A percentile compares a stretch with the other conserved stretches of the same genome.
phyloP scores from a whole-genome alignment of 139 green algal species.

The Chlorella sp. region DNA sequence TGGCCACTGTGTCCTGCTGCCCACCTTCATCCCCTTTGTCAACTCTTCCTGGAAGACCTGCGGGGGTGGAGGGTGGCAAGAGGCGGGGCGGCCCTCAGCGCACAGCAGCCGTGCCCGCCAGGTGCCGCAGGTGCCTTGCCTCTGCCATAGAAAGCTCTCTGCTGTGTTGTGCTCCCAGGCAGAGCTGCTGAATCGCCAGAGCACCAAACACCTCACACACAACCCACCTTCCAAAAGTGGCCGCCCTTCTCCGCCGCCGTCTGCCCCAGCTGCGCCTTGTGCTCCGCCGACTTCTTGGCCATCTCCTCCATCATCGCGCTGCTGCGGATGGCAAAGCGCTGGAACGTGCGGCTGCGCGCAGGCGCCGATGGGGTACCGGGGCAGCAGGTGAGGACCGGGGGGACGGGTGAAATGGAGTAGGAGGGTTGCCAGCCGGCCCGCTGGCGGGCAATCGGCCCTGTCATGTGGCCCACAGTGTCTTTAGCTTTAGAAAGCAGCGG shows the following conservation, averaged over 20 bases:
- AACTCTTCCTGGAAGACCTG: constrained; percentile 60
- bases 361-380: neutral
- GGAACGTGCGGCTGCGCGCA: constrained; percentile 72
- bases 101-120: no score
- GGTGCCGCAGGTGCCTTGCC: no score
- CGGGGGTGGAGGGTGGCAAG: neutral
- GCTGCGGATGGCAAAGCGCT: constrained; percentile 75
- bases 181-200: no score
- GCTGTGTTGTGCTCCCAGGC: no score
- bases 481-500: no score
- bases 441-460: no score
- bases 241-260: constrained; percentile 24
- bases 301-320: constrained; percentile 57
- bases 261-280: constrained; percentile 21
- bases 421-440: no score
- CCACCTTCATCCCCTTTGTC: constrained; percentile 20
- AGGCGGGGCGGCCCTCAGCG: no score
- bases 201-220: no score
- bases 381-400: neutral
- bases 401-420: neutral
- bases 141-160: no score
- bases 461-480: no score
- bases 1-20: no score
- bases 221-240: constrained; percentile 41
- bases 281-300: constrained; percentile 57